A percentile compares a stretch with the other conserved stretches of the same genome.
Evolutionary conservation across 2,329 filamentous ascomycete species (phyloP).

Genomic region (Fusarium metavorans): DNA sequence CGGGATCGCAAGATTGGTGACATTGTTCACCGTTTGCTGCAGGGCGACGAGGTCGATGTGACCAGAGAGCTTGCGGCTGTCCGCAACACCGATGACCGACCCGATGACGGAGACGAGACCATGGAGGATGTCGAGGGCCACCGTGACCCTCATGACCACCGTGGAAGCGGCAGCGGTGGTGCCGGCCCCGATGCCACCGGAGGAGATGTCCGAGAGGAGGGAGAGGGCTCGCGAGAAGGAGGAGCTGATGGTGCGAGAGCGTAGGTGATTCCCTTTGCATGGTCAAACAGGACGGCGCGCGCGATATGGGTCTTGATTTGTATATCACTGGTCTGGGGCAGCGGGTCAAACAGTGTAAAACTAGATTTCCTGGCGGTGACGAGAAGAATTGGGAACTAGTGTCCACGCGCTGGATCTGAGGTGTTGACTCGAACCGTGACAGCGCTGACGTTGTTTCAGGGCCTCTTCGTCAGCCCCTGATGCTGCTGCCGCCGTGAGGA

Average conservation of each 20-base stretch:
- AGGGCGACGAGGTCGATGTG: constrained; percentile 90
- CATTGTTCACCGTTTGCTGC: constrained; percentile 85
- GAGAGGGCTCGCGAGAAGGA: constrained; percentile 87
- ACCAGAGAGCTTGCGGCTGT: constrained; percentile 76
- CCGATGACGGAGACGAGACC: constrained; percentile 65
- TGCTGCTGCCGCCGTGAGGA: constrained; percentile 83
- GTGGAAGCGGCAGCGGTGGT: constrained; percentile 76
- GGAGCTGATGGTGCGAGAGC: constrained; percentile 98
- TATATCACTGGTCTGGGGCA: constrained; percentile 38
- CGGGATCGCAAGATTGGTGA: constrained; percentile 89
- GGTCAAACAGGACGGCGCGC: constrained; percentile 42
- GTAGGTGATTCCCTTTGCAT: constrained; percentile 77
- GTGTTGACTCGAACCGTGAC: constrained; percentile 39
- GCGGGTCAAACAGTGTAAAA: constrained; percentile 48
- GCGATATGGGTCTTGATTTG: constrained; percentile 36
- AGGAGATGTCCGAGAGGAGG: constrained; percentile 91
- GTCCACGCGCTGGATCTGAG: constrained; percentile 39
- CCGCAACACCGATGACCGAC: constrained; percentile 61
- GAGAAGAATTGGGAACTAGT: constrained; percentile 47
- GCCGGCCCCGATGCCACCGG: constrained; percentile 89
- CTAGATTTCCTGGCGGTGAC: constrained; percentile 46
- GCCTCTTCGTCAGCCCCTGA: constrained; percentile 71
- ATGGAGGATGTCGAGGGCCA: constrained; percentile 75
- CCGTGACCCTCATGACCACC: constrained; percentile 68
- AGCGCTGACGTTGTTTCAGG: constrained; percentile 65